phyloP scores from a whole-genome alignment of 75 land plant species.

The Gnetum montanum region DNA sequence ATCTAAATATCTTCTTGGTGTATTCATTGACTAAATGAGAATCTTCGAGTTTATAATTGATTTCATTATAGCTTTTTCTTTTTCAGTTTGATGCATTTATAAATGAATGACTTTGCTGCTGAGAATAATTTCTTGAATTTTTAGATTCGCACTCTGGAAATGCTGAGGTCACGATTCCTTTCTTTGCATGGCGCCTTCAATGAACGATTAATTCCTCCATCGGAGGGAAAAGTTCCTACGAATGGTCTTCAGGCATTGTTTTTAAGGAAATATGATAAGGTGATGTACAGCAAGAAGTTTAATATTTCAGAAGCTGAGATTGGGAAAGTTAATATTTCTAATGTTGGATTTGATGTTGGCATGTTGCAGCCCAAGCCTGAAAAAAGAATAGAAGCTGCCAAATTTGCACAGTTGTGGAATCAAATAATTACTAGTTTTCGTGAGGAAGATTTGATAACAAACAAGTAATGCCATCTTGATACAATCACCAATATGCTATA shows the following conservation, averaged over 20 bases:
- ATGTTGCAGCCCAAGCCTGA: neutral
- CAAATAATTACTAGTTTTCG: conserved; percentile 71
- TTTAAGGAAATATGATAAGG: conserved; percentile 28
- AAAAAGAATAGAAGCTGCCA: conserved; percentile 32
- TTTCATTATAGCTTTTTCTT: too few species aligned
- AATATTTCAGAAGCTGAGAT: neutral
- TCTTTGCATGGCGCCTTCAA: conserved; percentile 80
- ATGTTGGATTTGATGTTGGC: conserved; percentile 3
- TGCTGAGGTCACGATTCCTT: conserved; percentile 79
- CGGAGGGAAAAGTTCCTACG: conserved; percentile 7
- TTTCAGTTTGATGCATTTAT: too few species aligned
- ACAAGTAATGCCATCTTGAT: conserved; percentile 37
- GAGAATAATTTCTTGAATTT: conserved; percentile 1
- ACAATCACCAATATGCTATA: neutral
- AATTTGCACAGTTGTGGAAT: conserved; percentile 84
- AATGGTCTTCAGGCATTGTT: conserved; percentile 17
- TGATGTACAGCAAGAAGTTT: conserved; percentile 9
- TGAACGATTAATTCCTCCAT: conserved; percentile 46
- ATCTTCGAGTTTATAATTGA: too few species aligned
- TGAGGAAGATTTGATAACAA: conserved; percentile 73
- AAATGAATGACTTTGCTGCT: too few species aligned
- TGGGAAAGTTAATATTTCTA: conserved; percentile 9
- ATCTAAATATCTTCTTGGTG: neutral
- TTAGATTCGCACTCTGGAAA: conserved; percentile 84
- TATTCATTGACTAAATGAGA: too few species aligned